Evolutionary conservation across 73 alveolate species (phyloP).

Genomic region (Paramecium bursaria): DNA sequence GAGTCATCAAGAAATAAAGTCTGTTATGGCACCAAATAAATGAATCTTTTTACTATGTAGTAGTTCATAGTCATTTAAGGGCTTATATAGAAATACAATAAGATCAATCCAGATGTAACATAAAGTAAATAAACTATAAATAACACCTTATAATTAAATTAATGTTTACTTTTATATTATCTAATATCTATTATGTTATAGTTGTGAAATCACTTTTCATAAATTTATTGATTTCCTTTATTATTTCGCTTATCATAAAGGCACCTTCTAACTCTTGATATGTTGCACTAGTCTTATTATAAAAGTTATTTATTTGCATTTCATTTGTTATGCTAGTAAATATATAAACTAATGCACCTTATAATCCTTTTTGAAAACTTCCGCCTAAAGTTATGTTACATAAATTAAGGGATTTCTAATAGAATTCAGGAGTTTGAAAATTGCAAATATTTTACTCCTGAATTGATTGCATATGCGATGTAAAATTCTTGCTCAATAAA

Average conservation of each 20-base stretch:
- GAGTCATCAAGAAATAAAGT: conserved; percentile 53
- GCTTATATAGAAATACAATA: neutral
- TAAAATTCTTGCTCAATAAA: neutral
- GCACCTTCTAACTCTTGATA: conserved; percentile 50
- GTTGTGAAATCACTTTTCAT: conserved; percentile 46
- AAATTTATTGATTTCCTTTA: conserved; percentile 7
- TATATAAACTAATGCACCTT: conserved; percentile 19
- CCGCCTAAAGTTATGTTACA: conserved; percentile 39
- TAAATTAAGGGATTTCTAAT: conserved; percentile 5
- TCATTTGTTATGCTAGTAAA: conserved; percentile 6
- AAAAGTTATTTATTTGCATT: conserved; percentile 34
- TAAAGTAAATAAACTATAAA: neutral
- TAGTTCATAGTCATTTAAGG: neutral
- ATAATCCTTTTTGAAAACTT: conserved; percentile 37
- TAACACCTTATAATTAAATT: neutral
- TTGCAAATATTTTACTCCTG: conserved; percentile 1
- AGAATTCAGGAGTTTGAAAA: neutral
- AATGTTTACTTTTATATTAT: neutral
- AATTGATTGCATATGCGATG: neutral
- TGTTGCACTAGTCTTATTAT: conserved; percentile 31
- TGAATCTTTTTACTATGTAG: conserved; percentile 5
- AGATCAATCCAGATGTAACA: neutral
- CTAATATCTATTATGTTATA: neutral
- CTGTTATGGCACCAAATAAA: conserved; percentile 45
- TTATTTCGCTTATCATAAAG: conserved; percentile 10